Evolutionary conservation across 2,329 filamentous ascomycete genomes (phyloP).

Genomic region (Botryotinia convoluta): DNA sequence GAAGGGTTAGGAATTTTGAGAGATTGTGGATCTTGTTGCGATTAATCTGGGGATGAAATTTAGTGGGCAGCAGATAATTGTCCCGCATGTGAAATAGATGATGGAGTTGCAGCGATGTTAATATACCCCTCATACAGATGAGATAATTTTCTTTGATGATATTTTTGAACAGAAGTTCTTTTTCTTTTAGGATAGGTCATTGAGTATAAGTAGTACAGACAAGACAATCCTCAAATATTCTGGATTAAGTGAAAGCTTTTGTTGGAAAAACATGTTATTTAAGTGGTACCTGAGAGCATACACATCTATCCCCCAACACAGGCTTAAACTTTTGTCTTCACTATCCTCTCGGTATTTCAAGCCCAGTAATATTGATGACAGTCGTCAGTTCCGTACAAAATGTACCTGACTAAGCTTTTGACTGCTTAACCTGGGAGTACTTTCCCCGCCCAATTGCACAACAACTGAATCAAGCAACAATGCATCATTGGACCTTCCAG

Average conservation of each 20-base stretch:
- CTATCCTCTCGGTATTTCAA: background rate
- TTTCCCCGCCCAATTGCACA: rapidly evolving
- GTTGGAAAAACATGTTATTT: background rate
- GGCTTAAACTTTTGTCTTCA: background rate
- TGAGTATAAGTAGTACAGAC: background rate
- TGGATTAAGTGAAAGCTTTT: background rate
- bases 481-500: background rate
- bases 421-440: background rate
- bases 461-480: background rate
- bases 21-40: rapidly evolving
- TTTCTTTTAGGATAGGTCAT: background rate
- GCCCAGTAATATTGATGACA: background rate
- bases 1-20: background rate
- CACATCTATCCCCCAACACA: background rate
- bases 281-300: background rate
- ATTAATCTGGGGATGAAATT: background rate
- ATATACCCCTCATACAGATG: too few species aligned
- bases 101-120: background rate
- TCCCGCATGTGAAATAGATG: rapidly evolving
- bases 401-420: background rate
- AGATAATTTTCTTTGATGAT: background rate
- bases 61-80: background rate
- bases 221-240: background rate
- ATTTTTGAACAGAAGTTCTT: background rate
- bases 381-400: background rate